Evolutionary conservation across 1,284 basidiomycete genomes (phyloP), one percentile per base, ranked within the genome.

Genomic region (Ustilago xerochloae): DNA sequence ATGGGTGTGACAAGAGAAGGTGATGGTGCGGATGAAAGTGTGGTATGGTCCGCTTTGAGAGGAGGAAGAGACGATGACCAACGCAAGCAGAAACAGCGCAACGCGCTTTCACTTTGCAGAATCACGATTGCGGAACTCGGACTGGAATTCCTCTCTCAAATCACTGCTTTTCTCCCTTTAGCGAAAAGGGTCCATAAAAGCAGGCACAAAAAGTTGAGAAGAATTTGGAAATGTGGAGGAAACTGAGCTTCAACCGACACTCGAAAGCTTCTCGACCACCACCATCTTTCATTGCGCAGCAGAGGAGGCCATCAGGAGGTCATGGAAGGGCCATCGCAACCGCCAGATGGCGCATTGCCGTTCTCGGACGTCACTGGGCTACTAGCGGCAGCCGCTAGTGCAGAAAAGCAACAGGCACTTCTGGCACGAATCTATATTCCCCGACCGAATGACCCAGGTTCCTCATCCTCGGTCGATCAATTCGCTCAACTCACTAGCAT

Each of bases 331-430:
- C 18, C 15, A 2, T n/a, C 43, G n/a, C 46, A 48, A 3, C 36
- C 52, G 5, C 49, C 38, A 38, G 52, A 70, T 47, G 70, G 70
- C 8, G 71, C 65, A n/a, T 49, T 74, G 16, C 71, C 71, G 2
- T 69, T 74, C 58, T 65, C 62, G 22, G 65, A 74, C 32, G 65
- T 69, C 32, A 65, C 57, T 2, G 58, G 55, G 0, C 50, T 74
- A 35, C 65, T 74, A 1, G 20, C 54, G 5, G 65, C 71, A 7
- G 65, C 71, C 7, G 65, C 71, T 7, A 41, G 38, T 12, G 71
- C 71, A 28, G 71, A 74, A 20, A 68, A 57, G 55, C 65, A 68
- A 43, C 71, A 74, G 38, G 71, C 65, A 7, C 58, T 74, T 16
- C 51, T 65, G 4, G 65, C 65, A 18, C 58, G 62, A 32, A 62